A percentile compares a stretch with the other conserved stretches of the same genome.
Evolutionary conservation across 2,329 filamentous ascomycete genomes (phyloP).

Genomic region (Ceratocystis smalleyi): DNA sequence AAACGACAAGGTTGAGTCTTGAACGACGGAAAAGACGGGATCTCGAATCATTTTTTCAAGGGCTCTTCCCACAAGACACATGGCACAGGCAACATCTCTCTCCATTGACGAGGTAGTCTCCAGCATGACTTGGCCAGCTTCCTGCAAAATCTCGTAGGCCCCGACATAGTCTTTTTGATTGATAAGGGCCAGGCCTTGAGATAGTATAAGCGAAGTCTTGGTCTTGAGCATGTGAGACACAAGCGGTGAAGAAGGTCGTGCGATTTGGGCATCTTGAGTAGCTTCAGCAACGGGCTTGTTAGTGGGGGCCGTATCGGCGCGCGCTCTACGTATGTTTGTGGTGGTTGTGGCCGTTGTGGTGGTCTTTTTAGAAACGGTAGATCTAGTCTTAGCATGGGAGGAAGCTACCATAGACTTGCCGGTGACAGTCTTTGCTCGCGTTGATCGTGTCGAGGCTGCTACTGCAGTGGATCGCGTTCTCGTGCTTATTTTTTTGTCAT

Average conservation of each 20-base stretch:
- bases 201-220: constrained; percentile 24
- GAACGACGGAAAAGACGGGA: constrained; percentile 74
- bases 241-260: not conserved
- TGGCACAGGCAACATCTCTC: constrained; percentile 48
- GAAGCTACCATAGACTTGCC: not conserved
- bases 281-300: not conserved
- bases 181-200: constrained; percentile 31
- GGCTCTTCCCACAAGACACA: constrained; percentile 51
- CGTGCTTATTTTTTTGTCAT: not conserved
- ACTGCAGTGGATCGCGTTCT: constrained; percentile 18
- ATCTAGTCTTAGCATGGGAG: not conserved
- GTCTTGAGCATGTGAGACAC: constrained; percentile 23
- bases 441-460: constrained; percentile 19
- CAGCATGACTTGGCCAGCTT: constrained; percentile 25
- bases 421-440: constrained; percentile 16
- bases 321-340: not conserved
- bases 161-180: constrained; percentile 40
- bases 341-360: not conserved
- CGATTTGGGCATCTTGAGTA: not conserved
- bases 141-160: constrained; percentile 40
- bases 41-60: constrained; percentile 60
- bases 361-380: not conserved
- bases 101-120: constrained; percentile 25
- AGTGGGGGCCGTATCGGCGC: not conserved
- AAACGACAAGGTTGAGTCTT: constrained; percentile 83